Evolutionary conservation across 139 green algal species (phyloP), one percentile per base, ranked within the genome.

Genomic region (Picochlorum sp.): DNA sequence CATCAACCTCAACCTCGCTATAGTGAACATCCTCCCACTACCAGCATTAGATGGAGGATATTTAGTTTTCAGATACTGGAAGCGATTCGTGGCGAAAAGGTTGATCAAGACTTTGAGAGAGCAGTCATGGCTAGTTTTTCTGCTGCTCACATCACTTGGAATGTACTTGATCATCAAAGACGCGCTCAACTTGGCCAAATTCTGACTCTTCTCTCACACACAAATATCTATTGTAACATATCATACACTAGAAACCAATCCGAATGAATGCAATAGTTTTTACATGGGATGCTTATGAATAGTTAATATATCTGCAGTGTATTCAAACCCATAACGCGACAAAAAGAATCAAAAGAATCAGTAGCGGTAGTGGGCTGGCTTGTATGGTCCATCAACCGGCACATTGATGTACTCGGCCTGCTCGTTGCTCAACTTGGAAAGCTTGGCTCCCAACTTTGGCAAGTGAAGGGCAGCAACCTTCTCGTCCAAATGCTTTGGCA

Each of bases 401-500:
- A 99, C 90, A 69, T 97, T 97, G 82, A 99, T 98, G 87, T 99
- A 99, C 5, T 78, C 57, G 2, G 94, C 88, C 87, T 99, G 94
- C 2, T 94, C 84, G 7, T 79, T 9, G 8, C 79, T 85, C 4
- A 99, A 84, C 73, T 81, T 82, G 51, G 94, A 98, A 30, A 98
- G 80, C 86, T 96, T 96, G 75, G 83, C 92, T 45, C 91, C 91
- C 61, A 98, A 86, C 90, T 97, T 97, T 68, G 74, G 65, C 74
- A 98, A 77, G 79, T 98, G 93, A 49, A 98, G 88, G 3, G 82
- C 75, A 4, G 93, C 93, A 6, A 97, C 80, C 92, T 98, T 98
- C 91, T 99, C 94, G 61, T 99, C 94, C 57, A 99, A 84, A 78
- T 99, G 90, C 86, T 99, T 99, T 77, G 94, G 94, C 71, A 99